Percentiles rank a stretch among this genome's conserved stretches.
These are phyloP conservation scores for Verticillium alfalfae DNA, from an alignment of 2,329 filamentous ascomycete genomes.

Conservation along the genomic window DNA sequence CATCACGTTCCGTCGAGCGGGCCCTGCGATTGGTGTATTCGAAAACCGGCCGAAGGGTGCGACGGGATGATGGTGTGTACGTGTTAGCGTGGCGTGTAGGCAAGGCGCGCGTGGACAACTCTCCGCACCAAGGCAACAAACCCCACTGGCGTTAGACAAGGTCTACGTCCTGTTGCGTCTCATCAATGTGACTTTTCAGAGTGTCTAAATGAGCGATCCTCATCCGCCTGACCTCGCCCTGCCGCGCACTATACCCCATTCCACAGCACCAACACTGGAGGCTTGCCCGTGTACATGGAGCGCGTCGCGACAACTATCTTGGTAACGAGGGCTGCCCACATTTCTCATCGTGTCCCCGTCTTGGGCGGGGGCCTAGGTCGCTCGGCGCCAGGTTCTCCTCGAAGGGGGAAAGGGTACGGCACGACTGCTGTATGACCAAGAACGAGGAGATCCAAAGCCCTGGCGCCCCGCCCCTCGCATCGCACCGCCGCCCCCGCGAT, in stretches of 20 bases:
- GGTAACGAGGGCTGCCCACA: neutral
- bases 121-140: neutral
- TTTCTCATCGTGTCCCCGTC: neutral
- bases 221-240: neutral
- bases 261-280: neutral
- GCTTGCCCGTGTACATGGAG: neutral
- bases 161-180: neutral
- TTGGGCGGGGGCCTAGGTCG: neutral
- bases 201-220: neutral
- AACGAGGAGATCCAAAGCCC: neutral
- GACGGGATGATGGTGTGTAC: neutral
- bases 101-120: neutral
- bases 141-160: neutral
- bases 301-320: neutral
- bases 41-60: neutral
- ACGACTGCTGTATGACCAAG: too few relatives aligned
- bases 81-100: neutral
- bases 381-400: neutral
- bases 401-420: too few relatives aligned
- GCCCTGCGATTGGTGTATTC: constrained; percentile 11
- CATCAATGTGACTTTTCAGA: neutral
- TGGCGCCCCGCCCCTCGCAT: neutral
- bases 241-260: neutral
- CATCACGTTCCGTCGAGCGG: constrained; percentile 13
- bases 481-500: neutral